A percentile compares a stretch with the other conserved stretches of the same genome.
Conservation (phyloP, 768 basidiomycete species). For the Xanthoconium purpureum region DNA sequence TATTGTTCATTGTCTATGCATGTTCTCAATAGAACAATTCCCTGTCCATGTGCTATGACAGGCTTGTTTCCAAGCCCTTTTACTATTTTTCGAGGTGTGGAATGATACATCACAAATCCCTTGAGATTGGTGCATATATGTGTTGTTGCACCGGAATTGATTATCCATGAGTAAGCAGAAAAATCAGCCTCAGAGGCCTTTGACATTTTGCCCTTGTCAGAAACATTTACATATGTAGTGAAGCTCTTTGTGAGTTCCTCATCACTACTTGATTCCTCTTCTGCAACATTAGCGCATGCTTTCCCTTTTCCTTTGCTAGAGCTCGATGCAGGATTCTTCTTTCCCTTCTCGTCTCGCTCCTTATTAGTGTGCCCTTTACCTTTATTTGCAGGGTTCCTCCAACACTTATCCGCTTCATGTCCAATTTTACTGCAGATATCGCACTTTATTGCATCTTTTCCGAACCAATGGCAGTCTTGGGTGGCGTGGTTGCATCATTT, state of each 20-base stretch:
- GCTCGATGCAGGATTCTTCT: too few relatives aligned
- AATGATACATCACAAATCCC: background rate
- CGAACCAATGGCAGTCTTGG: background rate
- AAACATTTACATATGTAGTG: background rate
- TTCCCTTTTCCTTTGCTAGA: background rate
- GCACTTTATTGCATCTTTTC: background rate
- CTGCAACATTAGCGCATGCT: background rate
- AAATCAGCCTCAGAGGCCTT: background rate
- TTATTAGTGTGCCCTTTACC: background rate
- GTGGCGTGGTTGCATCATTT: background rate
- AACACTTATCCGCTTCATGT: background rate
- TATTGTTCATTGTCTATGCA: background rate
- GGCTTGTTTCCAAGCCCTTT: background rate
- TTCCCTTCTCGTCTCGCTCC: background rate
- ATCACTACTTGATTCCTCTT: background rate
- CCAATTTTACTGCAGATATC: background rate
- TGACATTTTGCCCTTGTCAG: background rate
- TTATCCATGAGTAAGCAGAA: background rate
- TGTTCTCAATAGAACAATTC: background rate
- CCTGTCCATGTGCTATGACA: background rate
- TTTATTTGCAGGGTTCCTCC: background rate
- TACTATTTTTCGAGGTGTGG: background rate
- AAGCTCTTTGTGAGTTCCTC: background rate
- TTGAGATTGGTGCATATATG: background rate
- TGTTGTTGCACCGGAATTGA: background rate